Conservation (phyloP, 768 basidiomycete species). For the Pisolithus microcarpus region DNA sequence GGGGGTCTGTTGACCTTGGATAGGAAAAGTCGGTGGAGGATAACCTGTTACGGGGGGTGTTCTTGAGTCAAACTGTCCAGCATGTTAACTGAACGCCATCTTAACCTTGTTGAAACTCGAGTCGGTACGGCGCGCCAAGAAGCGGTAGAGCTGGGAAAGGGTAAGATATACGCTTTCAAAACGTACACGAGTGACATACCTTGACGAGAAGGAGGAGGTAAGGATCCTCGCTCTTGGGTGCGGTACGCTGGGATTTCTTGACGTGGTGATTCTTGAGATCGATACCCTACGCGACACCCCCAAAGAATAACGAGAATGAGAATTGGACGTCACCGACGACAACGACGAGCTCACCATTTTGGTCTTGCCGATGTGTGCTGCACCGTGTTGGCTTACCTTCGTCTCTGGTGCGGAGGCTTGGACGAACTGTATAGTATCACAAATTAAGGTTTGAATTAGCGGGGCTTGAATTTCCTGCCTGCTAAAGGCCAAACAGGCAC, state of each 20-base stretch:
- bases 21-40: conserved; percentile 95
- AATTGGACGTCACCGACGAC: conserved; percentile 26
- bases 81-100: conserved; percentile 3
- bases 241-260: conserved; percentile 92
- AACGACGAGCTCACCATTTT: conserved; percentile 74
- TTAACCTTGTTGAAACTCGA: conserved; percentile 89
- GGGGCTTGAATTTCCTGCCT: conserved; percentile 21
- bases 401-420: conserved; percentile 41
- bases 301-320: background rate
- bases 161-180: conserved; percentile 7
- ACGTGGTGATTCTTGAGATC: conserved; percentile 96
- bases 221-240: conserved; percentile 98
- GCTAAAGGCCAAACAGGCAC: conserved; percentile 38
- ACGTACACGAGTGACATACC: conserved; percentile 39
- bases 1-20: conserved; percentile 97
- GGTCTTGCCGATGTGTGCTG: conserved; percentile 52
- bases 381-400: conserved; percentile 33
- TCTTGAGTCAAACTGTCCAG: conserved; percentile 14
- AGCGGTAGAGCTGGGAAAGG: conserved; percentile 81
- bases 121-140: conserved; percentile 95
- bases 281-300: conserved; percentile 64
- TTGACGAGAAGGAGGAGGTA: conserved; percentile 98
- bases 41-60: conserved; percentile 42
- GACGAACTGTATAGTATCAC: conserved; percentile 55
- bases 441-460: conserved; percentile 31